These are phyloP conservation scores for Inga leiocalycina DNA, from an alignment of 306 rosid species.

Conservation along the genomic window DNA sequence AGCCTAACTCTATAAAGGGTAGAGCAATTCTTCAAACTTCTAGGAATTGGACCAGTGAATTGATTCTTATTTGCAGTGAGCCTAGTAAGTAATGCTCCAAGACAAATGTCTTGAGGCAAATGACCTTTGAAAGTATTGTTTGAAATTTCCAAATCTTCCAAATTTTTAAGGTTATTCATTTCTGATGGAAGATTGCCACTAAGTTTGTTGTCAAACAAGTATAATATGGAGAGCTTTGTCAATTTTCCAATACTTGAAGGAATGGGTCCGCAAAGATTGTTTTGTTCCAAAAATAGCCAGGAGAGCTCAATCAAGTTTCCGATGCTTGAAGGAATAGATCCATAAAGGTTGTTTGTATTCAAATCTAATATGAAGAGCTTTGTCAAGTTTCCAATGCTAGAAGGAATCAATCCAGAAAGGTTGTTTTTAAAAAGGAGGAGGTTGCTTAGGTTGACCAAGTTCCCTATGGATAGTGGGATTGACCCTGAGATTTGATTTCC, in stretches of 20 bases:
- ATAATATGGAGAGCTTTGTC: fast-evolving
- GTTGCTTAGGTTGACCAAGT: too few species aligned
- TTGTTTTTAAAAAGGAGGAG: too few species aligned
- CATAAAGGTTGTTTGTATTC: not conserved
- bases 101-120: not conserved
- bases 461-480: too few species aligned
- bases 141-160: too few species aligned
- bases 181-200: not conserved
- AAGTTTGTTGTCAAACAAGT: too few species aligned
- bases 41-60: not conserved
- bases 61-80: not conserved
- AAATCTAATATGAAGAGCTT: too few species aligned
- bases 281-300: too few species aligned
- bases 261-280: too few species aligned
- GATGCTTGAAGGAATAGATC: not conserved
- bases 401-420: too few species aligned
- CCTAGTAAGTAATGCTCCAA: not conserved
- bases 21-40: not conserved
- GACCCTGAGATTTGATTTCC: too few species aligned
- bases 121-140: not conserved
- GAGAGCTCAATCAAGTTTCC: too few species aligned
- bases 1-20: not conserved
- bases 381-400: not conserved
- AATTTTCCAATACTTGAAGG: too few species aligned
- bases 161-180: not conserved